Conservation (phyloP, 176 grass and related monocot genomes). For the Poa annua region DNA sequence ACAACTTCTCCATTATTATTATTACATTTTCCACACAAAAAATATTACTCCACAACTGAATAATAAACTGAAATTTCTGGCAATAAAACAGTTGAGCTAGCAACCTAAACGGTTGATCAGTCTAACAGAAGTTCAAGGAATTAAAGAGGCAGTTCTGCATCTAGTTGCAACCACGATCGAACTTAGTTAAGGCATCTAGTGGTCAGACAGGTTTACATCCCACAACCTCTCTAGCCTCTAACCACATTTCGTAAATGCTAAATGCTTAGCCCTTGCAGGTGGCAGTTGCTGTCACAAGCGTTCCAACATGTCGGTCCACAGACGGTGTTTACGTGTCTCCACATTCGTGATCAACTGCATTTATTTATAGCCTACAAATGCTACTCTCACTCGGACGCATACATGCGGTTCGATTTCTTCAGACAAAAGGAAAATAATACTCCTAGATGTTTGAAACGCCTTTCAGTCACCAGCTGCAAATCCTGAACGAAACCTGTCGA, state of each 20-base stretch:
- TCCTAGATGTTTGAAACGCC: neutral
- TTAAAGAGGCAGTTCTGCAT: neutral
- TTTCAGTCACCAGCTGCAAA: neutral
- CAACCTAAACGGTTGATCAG: neutral
- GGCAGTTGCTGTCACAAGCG: constrained; percentile 10
- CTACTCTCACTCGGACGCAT: neutral
- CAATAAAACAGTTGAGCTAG: neutral
- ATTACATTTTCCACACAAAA: neutral
- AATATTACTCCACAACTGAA: neutral
- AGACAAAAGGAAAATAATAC: neutral
- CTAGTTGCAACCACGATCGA: neutral
- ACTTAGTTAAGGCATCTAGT: constrained; percentile 10
- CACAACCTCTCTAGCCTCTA: neutral
- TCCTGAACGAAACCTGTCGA: neutral
- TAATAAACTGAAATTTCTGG: neutral
- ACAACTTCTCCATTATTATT: constrained; percentile 27
- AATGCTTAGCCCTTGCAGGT: constrained; percentile 17
- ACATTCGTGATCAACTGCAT: neutral
- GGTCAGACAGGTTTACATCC: neutral
- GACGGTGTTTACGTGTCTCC: neutral
- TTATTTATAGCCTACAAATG: too few species aligned
- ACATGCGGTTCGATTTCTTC: neutral
- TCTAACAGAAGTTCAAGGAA: neutral
- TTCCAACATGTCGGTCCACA: neutral
- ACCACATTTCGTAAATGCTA: neutral